Percentiles rank a stretch among this genome's conserved stretches.
phyloP scores from a whole-genome alignment of 371 early-diverging fungal genomes.

The Zancudomyces culisetae region DNA sequence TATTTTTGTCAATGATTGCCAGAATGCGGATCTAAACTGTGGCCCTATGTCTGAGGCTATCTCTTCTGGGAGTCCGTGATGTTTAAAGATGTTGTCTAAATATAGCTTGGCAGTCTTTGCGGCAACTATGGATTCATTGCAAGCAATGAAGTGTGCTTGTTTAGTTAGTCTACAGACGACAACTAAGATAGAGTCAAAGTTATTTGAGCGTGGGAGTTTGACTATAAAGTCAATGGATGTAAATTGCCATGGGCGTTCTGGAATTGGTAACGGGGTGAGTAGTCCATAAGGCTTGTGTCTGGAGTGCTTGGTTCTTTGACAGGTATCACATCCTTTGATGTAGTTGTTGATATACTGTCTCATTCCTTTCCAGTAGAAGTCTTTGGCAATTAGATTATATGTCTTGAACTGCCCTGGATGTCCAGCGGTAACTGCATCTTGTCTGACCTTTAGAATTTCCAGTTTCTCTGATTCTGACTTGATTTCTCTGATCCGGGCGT shows the following conservation, averaged over 20 bases:
- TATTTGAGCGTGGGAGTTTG: slow-evolving; percentile 10
- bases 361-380: slow-evolving; percentile 29
- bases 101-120: neutral
- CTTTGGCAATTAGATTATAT: slow-evolving; percentile 8
- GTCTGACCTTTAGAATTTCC: slow-evolving; percentile 10
- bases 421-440: slow-evolving; percentile 25
- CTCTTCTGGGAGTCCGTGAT: slow-evolving; percentile 18
- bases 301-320: slow-evolving; percentile 16
- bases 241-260: slow-evolving; percentile 8
- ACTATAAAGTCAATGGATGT: slow-evolving; percentile 21
- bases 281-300: slow-evolving; percentile 8
- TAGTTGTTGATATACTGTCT: slow-evolving; percentile 15
- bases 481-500: neutral
- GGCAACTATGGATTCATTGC: neutral
- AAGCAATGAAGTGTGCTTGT: slow-evolving; percentile 12
- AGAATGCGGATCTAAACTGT: slow-evolving; percentile 25
- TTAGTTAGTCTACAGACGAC: slow-evolving; percentile 16
- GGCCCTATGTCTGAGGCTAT: slow-evolving; percentile 26
- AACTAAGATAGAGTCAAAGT: slow-evolving; percentile 12
- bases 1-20: slow-evolving; percentile 6
- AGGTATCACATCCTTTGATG: slow-evolving; percentile 22
- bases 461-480: neutral
- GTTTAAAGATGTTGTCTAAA: slow-evolving; percentile 3
- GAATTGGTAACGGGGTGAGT: slow-evolving; percentile 12
- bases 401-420: slow-evolving; percentile 28